phyloP scores from a whole-genome alignment of 306 rosid species.

The Gastrolobium villosum region DNA sequence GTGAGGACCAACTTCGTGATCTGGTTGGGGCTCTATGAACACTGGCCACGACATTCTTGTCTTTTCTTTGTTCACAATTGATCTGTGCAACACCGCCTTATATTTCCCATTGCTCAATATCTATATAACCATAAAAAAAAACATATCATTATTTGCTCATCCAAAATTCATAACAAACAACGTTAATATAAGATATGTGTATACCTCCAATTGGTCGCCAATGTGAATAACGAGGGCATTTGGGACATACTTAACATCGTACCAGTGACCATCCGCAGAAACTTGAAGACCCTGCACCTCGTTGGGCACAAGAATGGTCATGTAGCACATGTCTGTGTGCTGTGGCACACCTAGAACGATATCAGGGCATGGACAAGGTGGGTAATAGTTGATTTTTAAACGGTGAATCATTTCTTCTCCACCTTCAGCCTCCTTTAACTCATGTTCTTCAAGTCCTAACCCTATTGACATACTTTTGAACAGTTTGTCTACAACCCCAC shows the following conservation, averaged over 20 bases:
- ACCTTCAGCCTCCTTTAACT: conserved; percentile 50
- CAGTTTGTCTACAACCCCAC: conserved; percentile 57
- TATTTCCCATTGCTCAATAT: conserved; percentile 81
- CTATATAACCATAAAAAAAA: conserved; percentile 50
- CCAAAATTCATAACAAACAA: neutral
- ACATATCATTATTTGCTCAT: neutral
- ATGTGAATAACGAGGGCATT: conserved; percentile 81
- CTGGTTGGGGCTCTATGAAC: conserved; percentile 71
- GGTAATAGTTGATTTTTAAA: conserved; percentile 70
- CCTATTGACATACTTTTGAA: conserved; percentile 58
- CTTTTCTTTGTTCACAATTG: conserved; percentile 63
- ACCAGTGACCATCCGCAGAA: conserved; percentile 70
- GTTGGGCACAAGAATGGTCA: conserved; percentile 80
- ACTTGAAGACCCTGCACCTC: conserved; percentile 90
- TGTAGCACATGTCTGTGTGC: conserved; percentile 78
- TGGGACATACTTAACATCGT: conserved; percentile 72
- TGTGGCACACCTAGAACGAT: conserved; percentile 76
- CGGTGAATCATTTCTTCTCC: conserved; percentile 62
- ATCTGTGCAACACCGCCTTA: conserved; percentile 70
- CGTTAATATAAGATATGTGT: too few relatives aligned
- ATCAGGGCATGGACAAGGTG: conserved; percentile 86
- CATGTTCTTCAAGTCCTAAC: conserved; percentile 62
- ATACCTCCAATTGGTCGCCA: conserved; percentile 86
- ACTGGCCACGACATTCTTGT: conserved; percentile 87
- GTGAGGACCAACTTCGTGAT: conserved; percentile 65